Base-by-base conservation (phyloP, 2,329 filamentous ascomycete species). In the Coniochaeta sp. region DNA sequence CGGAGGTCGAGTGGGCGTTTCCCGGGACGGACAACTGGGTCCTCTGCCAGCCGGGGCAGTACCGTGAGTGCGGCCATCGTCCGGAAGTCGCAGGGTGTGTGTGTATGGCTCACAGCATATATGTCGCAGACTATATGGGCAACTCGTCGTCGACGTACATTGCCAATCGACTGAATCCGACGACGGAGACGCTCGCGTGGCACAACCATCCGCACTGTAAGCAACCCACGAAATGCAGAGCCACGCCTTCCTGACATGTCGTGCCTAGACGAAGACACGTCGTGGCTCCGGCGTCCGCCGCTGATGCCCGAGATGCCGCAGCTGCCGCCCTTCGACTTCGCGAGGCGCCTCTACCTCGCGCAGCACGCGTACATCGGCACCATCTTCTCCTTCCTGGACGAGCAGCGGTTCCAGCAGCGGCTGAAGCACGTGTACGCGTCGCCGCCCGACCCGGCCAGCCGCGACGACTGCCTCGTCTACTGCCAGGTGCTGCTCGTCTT, bases 351-450 rank as follows among this genome's bases (percentile, higher is more conserved):
- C 3, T 81, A 79, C 61, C 70, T 71, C 55, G 76, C 77, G 1
- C 79, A 82, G 59, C 79, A 80, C 63, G 70, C 72, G 22, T 81
- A 80, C 44, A 81, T 82, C 17, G 79, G 79, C 6, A 80, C 79
- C 3, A 82, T 82, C 3, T 81, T 82, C 60, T 76, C 77, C 8
- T 76, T 81, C 38, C 74, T 78, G 1, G 73, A 76, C 26, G 76
- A 77, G 1, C 65, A 71, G 10, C 66, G 72, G 28, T 80, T 81
- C 55, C 76, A 80, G 60, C 67, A 71, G 55, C 69, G 74, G 24
- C 68, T 81, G 2, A 64, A 72, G 26, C 65, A 72, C 44, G 74
- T 78, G 12, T 81, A 81, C 59, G 68, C 69, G 16, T 71, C 73
- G 10, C 69, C 72, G 0, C 74, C 75, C 0, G 74, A 81, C 58